These are phyloP conservation scores for Amphibolis antarctica DNA, from an alignment of 106 monocot species.

Conservation along the genomic window DNA sequence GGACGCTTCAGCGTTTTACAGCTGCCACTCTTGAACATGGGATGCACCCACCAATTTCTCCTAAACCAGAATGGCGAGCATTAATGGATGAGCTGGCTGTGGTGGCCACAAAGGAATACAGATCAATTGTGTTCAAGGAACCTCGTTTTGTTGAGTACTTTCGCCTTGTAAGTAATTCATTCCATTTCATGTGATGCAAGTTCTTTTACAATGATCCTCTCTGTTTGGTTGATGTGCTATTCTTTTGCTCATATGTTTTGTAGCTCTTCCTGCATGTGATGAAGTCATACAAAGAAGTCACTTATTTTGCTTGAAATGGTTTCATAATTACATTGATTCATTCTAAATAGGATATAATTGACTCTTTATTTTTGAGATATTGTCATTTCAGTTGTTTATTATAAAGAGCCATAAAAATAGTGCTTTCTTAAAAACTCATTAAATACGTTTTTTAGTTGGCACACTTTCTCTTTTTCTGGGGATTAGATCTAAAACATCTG, in stretches of 20 bases:
- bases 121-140: constrained; percentile 80
- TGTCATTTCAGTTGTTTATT: not conserved
- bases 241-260: no score
- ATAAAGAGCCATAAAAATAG: not conserved
- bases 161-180: constrained; percentile 43
- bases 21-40: constrained; percentile 96
- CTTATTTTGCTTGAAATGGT: no score
- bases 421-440: no score
- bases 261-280: no score
- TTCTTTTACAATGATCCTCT: no score
- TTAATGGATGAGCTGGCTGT: constrained; percentile 83
- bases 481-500: not conserved
- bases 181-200: not conserved
- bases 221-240: no score
- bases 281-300: no score
- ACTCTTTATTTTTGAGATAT: not conserved
- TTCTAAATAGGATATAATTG: no score
- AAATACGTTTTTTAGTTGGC: no score
- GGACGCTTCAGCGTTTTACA: constrained; percentile 76
- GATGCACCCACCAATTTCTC: constrained; percentile 83
- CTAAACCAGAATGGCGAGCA: constrained; percentile 80
- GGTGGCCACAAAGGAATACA: constrained; percentile 62
- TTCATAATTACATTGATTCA: no score
- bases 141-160: constrained; percentile 95
- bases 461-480: not conserved